These are phyloP conservation scores for Ceratobasidium theobromae DNA, from an alignment of 1,284 basidiomycete genomes.

Conservation along the genomic window DNA sequence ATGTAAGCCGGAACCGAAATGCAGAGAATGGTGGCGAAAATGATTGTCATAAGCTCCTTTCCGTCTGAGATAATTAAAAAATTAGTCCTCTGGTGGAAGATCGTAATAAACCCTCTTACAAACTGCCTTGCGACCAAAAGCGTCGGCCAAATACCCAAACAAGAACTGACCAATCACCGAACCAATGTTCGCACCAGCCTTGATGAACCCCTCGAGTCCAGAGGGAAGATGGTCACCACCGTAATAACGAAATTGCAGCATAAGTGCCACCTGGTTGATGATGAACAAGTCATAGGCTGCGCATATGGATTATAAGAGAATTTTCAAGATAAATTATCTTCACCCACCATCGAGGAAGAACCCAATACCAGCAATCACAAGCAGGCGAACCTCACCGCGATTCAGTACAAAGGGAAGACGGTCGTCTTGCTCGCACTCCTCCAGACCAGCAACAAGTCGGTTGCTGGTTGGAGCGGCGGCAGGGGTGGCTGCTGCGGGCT, in stretches of 20 bases:
- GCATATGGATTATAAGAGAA: neutral
- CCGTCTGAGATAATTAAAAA: slow-evolving; percentile 51
- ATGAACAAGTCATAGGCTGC: slow-evolving; percentile 75
- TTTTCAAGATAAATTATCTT: neutral
- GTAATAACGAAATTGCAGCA: slow-evolving; percentile 69
- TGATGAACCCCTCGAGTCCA: slow-evolving; percentile 53
- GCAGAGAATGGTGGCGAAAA: slow-evolving; percentile 45
- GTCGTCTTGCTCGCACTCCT: slow-evolving; percentile 41
- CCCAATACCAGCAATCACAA: slow-evolving; percentile 63
- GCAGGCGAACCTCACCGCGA: slow-evolving; percentile 55
- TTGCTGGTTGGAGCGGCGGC: neutral
- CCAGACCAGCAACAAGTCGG: slow-evolving; percentile 34
- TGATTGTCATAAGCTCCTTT: slow-evolving; percentile 78
- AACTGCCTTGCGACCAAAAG: slow-evolving; percentile 68
- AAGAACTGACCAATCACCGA: slow-evolving; percentile 66
- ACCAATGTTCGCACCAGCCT: slow-evolving; percentile 39
- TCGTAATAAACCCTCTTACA: slow-evolving; percentile 47
- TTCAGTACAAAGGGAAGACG: slow-evolving; percentile 53
- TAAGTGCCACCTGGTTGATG: slow-evolving; percentile 74
- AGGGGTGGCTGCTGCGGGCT: slow-evolving; percentile 2
- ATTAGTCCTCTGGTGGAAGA: neutral
- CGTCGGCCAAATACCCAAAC: slow-evolving; percentile 69
- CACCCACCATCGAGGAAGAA: slow-evolving; percentile 67
- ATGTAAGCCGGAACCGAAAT: slow-evolving; percentile 31
- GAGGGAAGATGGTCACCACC: slow-evolving; percentile 55